Percentiles rank a stretch among this genome's conserved stretches.
These are phyloP conservation scores for Populus davidiana DNA, from an alignment of 345 rosid species.

Conservation along the genomic window DNA sequence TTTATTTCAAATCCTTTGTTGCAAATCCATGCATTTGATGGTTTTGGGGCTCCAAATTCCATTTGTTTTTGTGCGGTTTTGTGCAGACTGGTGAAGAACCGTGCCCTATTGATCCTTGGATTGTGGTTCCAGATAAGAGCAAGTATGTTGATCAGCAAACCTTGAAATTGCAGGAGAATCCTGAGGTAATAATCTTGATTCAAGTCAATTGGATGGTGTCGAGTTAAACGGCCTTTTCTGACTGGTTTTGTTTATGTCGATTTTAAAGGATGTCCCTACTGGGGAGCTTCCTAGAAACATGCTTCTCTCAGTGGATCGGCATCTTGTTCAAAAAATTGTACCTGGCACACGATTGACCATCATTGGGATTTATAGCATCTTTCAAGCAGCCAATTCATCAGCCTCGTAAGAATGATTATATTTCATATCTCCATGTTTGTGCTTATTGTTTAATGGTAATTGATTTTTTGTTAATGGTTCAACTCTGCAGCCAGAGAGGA, in stretches of 20 bases:
- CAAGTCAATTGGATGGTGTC: background rate
- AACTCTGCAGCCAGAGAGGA: constrained; percentile 64
- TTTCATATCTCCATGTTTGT: background rate
- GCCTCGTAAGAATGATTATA: constrained; percentile 45
- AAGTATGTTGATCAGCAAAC: constrained; percentile 97
- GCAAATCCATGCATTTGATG: background rate
- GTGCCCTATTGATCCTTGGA: constrained; percentile 96
- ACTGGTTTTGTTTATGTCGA: constrained; percentile 2
- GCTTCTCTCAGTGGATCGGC: constrained; percentile 88
- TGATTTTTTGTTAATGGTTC: background rate
- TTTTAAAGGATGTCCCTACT: constrained; percentile 85
- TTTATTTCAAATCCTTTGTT: constrained; percentile 16
- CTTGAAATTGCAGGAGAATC: constrained; percentile 90
- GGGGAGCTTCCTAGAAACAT: constrained; percentile 99
- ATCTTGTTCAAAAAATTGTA: constrained; percentile 82
- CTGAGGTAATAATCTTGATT: constrained; percentile 53
- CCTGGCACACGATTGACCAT: constrained; percentile 91
- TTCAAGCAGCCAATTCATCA: constrained; percentile 74
- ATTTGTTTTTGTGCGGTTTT: constrained; percentile 5
- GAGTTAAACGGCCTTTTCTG: background rate
- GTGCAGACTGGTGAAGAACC: constrained; percentile 83
- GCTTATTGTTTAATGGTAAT: background rate
- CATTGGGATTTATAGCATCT: constrained; percentile 92
- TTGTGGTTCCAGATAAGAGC: constrained; percentile 91
- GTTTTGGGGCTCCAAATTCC: background rate